Base-by-base conservation (phyloP, 495 filamentous ascomycete genomes). In the Amniculicola lignicola region DNA sequence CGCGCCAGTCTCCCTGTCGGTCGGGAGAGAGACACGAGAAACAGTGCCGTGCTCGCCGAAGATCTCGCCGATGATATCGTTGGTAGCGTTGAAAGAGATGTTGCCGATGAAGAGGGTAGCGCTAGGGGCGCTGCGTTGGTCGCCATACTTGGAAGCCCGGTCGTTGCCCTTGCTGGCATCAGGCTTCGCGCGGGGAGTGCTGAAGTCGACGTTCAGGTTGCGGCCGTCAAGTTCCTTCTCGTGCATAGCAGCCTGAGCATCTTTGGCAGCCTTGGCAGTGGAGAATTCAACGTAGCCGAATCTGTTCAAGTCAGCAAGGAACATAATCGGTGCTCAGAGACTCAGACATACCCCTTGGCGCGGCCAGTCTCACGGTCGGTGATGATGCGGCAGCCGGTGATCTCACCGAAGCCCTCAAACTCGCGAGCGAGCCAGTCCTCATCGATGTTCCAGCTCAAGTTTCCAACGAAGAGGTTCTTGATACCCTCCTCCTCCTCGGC, bases 211-310 rank as follows among this genome's bases (percentile, higher is more conserved):
- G 75, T 93, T 91, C 71, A 96, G 77, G 48, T 76, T 73, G 59
- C 93, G 94, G 52, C 88, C 88, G 67, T 97, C 90, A 52, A 97
- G 74, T 53, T 88, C 81, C 47, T 80, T 69, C 49, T 82, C 89
- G 69, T 87, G 85, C 88, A 87, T 95, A 60, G 76, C 85, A 47
- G 83, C 79, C 56, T 85, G 82, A 59, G 94, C 94, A 70, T 85
- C 84, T 63, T 83, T 78, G 22, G 89, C 89, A 68, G 80, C 77
- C 39, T 80, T 81, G 60, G 79, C 73, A 53, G 74, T 81, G 64
- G 77, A 74, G 74, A 89, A 98, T 75, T 98, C 93, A 59, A 96
- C 90, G 69, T 96, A 98, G 61, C 94, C 93, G 73, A 94, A 98
- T 59, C 82, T 84, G 54, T 22, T n/a, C 18, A 22, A 16, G 54